Base-by-base conservation (phyloP, 768 basidiomycete genomes). In the Symmetrospora coprosmae region DNA sequence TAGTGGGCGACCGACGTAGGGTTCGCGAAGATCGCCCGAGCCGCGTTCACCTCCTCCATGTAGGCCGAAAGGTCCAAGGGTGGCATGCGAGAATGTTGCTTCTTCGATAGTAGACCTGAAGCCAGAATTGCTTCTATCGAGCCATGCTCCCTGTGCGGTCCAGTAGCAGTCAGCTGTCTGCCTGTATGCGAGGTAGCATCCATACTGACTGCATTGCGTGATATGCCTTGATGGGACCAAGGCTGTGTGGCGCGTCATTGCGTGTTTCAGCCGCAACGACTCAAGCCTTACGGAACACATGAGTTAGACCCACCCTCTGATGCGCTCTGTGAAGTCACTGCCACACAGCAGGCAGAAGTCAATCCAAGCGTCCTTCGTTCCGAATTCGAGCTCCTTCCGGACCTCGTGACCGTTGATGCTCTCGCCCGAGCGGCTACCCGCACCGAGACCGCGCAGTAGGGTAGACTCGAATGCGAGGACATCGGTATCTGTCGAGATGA, bases 301-400 rank as follows among this genome's bases (percentile, higher is more conserved):
- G 31, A 7, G 19, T 13, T 19, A 38, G 27, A 16, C 47, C 17
- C 27, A 51, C 50, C 47, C 38, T 33, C 33, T 53, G 35, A 63
- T 23, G 17, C 51, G 35, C n/a, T 63, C 55, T 30, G 46, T 38
- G 34, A 63, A 63, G 43, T 63, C 62, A 21, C 51, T 47, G 33
- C 62, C 62, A 28, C 58, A 47, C 2, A 63, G 46, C 9, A 63
- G 25, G 33, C 53, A 56, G 21, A 63, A 41, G 47, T 63, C 62
- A 30, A 63, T 38, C 41, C 52, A 63, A 33, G 45, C 40, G 17
- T 59, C 60, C 19, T 49, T 59, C 33, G 28, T 47, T 19, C 23
- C 31, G 33, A 63, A 59, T 2, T 56, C 62, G 21, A 63, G 21
- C 31, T 23, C 19, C 16, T 59, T 6, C 21, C 62, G 31, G 4